phyloP scores from a whole-genome alignment of 2,329 filamentous ascomycete species.

The Cercospora sp. region DNA sequence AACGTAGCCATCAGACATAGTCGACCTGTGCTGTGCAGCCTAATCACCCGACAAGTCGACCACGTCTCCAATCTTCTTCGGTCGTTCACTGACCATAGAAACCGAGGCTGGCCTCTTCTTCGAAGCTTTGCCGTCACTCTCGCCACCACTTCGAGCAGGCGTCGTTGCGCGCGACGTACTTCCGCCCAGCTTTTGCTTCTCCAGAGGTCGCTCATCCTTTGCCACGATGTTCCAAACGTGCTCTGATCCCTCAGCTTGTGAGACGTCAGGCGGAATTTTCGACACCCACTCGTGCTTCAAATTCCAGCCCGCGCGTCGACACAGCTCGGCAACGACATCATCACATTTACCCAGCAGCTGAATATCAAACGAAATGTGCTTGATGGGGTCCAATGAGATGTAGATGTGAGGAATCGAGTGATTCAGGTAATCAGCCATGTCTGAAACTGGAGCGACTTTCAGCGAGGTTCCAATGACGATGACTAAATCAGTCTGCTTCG shows the following conservation, averaged over 20 bases:
- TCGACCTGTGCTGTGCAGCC: background rate
- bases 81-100: constrained; percentile 1
- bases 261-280: constrained; percentile 16
- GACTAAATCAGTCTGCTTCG: constrained; percentile 78
- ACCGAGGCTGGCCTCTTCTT: constrained; percentile 6
- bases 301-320: constrained; percentile 76
- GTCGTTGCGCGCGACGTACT: background rate
- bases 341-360: constrained; percentile 96
- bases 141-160: background rate
- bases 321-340: constrained; percentile 82
- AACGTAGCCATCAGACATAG: background rate
- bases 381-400: constrained; percentile 61
- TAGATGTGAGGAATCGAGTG: constrained; percentile 39
- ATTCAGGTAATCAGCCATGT: constrained; percentile 57
- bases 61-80: constrained; percentile 2
- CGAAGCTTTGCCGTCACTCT: background rate
- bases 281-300: constrained; percentile 73
- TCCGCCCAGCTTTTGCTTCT: background rate
- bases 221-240: constrained; percentile 15
- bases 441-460: constrained; percentile 92
- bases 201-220: background rate
- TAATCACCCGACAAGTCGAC: constrained; percentile 2
- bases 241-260: constrained; percentile 12
- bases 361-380: constrained; percentile 92
- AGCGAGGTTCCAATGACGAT: constrained; percentile 95